Base-by-base conservation (phyloP, 164 flowering plant species). In the Sextonia rubra region DNA sequence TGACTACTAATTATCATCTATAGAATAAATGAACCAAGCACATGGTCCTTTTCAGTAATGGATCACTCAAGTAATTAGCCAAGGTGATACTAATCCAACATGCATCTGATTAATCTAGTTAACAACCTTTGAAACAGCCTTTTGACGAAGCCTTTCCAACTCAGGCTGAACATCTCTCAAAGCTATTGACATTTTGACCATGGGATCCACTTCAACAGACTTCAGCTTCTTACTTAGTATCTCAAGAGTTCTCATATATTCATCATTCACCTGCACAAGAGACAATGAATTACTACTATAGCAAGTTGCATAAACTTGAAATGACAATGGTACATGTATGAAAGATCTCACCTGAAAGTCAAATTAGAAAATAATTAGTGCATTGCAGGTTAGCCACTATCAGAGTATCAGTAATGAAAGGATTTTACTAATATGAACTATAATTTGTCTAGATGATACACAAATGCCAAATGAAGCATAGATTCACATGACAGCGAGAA, bases 121-220 rank as follows among this genome's bases (percentile, higher is more conserved):
- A 47, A 64, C 29, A 68, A 95, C 99, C 99, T 93, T 95, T 55
- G 98, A 88, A 44, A 95, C 88, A 69, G 98, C 94, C 81, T 91
- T 95, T 77, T 93, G 97, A 71, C 99, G 84, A 66, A 95, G 96
- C 72, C 82, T 91, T 87, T 93, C 99, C 78, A 95, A 81, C 83
- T 95, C 98, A 64, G 99, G 98, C 76, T 93, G 97, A 69, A 95
- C 97, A 88, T 95, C 99, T 77, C 86, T 91, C 49, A 93, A 83
- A 79, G 99, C 97, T 83, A 87, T 89, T 65, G 99, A 88, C 32
- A 87, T 78, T 81, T 88, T 91, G 60, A 93, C 91, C 90, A 88
- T 83, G 25, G 85, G 74, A 83, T 95, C 99, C 68, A 76, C 87
- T 78, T 90, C 94, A 74, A 89, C 84, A 81, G 84, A 90, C 84